Percentiles rank a stretch among this genome's conserved stretches.
These are phyloP conservation scores for Tulasnella sp. DNA, from an alignment of 768 basidiomycete genomes.

Conservation along the genomic window DNA sequence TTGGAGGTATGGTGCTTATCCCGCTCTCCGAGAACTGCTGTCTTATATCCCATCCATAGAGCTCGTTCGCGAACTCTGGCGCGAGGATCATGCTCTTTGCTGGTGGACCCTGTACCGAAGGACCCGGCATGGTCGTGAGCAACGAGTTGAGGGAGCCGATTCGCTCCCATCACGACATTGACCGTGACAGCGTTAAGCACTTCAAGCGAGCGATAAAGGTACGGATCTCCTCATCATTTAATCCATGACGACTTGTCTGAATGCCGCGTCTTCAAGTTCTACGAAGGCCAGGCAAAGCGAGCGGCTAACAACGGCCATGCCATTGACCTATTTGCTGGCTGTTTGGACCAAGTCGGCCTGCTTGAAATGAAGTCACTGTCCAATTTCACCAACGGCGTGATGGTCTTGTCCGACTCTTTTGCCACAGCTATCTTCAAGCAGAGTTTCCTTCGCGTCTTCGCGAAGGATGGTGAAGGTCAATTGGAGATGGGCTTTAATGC, in stretches of 20 bases:
- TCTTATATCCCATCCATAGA: conserved; percentile 32
- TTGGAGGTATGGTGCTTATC: conserved; percentile 52
- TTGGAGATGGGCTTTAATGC: conserved; percentile 98
- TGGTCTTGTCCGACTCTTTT: conserved; percentile 94
- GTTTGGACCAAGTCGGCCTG: conserved; percentile 94
- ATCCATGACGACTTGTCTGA: neutral
- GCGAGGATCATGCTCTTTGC: conserved; percentile 93
- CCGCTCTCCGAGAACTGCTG: neutral
- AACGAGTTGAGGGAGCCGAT: conserved; percentile 96
- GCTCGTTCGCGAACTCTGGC: conserved; percentile 92
- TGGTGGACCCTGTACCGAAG: conserved; percentile 92
- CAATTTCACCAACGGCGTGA: conserved; percentile 93
- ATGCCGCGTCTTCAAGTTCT: conserved; percentile 53
- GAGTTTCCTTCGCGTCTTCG: conserved; percentile 86
- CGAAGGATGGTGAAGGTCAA: conserved; percentile 85
- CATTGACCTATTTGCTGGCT: conserved; percentile 92
- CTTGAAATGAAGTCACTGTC: conserved; percentile 95
- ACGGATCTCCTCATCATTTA: conserved; percentile 22
- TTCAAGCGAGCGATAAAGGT: conserved; percentile 97
- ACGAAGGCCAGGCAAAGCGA: conserved; percentile 87
- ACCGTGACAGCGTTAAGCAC: conserved; percentile 92
- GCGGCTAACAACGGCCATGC: conserved; percentile 92
- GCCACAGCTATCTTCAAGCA: conserved; percentile 98
- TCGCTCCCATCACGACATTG: conserved; percentile 97
- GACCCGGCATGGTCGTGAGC: conserved; percentile 93